Evolutionary conservation across 2,329 filamentous ascomycete genomes (phyloP), one percentile per base, ranked within the genome.

Genomic region (Tolypocladium album): DNA sequence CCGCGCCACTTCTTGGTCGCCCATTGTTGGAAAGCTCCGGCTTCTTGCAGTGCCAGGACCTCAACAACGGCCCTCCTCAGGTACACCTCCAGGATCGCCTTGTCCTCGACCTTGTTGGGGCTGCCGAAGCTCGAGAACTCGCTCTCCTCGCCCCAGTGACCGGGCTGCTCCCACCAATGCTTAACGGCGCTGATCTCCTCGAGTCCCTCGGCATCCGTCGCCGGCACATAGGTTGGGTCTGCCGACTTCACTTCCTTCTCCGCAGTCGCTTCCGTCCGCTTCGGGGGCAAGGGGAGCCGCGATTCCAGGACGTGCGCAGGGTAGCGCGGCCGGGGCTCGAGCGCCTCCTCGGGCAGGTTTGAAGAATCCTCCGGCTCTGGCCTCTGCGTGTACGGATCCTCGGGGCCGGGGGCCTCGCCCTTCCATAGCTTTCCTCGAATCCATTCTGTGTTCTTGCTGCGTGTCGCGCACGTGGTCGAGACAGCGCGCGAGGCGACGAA

Each of bases 141-240:
- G 65, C 75, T 78, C 61, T 76, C 75, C 43, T 71, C 60, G 55
- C 74, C 74, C 81, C 82, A 85, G 66, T 83, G 75, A n/a, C 74
- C 74, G n/a, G 72, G 71, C 58, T 74, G 69, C 9, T 83, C 76
- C 82, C 82, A 86, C 82, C 82, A 86, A 34, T 70, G 71, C 40
- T 71, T 71, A 43, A 83, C 61, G 1, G 77, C 73, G 47, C 76
- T 77, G 15, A 83, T 75, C 57, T 77, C 72, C 62, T 79, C 76
- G 2, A 85, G 73, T 0, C 73, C 79, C 0, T 76, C 72, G 9
- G 74, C 73, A 4, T 70, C 71, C 17, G 71, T 70, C 20, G 82
- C 83, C 3, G 82, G 81, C 4, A 69, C 67, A 67, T 85, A 85
- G 9, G 66, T 67, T 13, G 73, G 67, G 39, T 74, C 70, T 8